Evolutionary conservation across 176 grass and related monocot genomes (phyloP).

Genomic region (Melocanna baccifera): DNA sequence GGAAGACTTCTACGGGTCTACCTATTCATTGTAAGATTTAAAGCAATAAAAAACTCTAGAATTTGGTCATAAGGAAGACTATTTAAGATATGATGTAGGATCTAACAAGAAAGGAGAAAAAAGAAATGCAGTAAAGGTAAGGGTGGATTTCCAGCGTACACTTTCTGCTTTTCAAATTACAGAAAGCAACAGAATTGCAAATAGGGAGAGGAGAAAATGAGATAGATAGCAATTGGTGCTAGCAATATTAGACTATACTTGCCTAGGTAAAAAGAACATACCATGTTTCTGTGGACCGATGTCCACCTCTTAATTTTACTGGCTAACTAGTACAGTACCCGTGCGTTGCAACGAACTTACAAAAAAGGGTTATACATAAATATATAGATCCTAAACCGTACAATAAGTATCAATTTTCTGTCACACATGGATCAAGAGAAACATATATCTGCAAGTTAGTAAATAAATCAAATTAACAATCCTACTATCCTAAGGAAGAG

Average conservation of each 20-base stretch:
- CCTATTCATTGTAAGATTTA: not conserved
- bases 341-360: too few relatives aligned
- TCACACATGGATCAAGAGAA: too few relatives aligned
- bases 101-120: not conserved
- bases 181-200: not conserved
- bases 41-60: not conserved
- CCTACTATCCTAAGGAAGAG: too few relatives aligned
- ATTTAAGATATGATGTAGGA: not conserved
- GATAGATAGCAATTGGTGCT: not conserved
- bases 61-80: not conserved
- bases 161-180: not conserved
- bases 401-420: too few relatives aligned
- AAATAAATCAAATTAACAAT: too few relatives aligned
- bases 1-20: not conserved
- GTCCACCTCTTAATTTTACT: constrained; percentile 5
- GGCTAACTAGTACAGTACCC: too few relatives aligned
- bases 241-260: not conserved
- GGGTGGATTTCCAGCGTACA: not conserved
- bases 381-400: too few relatives aligned
- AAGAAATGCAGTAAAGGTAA: not conserved
- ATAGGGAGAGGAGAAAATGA: constrained; percentile 3
- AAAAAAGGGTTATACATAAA: too few relatives aligned
- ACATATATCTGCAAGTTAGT: too few relatives aligned
- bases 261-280: not conserved
- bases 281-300: not conserved